Conservation (phyloP, 495 filamentous ascomycete genomes). For the Arthonia radiata region DNA sequence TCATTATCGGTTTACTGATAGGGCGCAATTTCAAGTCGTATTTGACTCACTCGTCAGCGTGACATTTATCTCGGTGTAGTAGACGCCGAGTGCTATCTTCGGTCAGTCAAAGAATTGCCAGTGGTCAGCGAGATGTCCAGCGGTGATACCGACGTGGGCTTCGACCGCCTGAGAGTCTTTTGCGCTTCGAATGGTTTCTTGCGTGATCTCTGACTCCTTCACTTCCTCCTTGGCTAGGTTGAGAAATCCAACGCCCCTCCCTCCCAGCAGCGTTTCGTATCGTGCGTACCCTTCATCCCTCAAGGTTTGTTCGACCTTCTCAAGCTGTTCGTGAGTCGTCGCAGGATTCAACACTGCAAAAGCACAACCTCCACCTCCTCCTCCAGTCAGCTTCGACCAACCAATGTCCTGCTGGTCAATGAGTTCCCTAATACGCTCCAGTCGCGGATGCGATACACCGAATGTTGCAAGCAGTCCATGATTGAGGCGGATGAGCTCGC, state of each 20-base stretch:
- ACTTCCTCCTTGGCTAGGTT: conserved; percentile 10
- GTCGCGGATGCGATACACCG: conserved; percentile 76
- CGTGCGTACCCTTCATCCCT: conserved; percentile 52
- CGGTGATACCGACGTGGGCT: no score
- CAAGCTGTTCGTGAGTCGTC: conserved; percentile 17
- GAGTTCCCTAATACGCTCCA: conserved; percentile 79
- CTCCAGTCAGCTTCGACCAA: conserved; percentile 92
- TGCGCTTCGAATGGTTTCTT: no score
- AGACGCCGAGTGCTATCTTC: no score
- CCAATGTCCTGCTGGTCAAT: conserved; percentile 77
- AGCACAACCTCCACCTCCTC: conserved; percentile 82
- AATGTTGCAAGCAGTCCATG: conserved; percentile 72
- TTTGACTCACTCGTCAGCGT: no score
- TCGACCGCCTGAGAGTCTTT: no score
- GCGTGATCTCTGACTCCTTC: no score
- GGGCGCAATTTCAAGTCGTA: no score
- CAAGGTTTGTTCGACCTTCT: conserved; percentile 38
- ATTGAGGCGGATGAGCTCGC: conserved; percentile 75
- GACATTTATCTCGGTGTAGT: no score
- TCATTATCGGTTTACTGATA: no score
- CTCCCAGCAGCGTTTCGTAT: conserved; percentile 71
- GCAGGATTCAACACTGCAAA: conserved; percentile 67
- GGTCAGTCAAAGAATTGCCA: no score
- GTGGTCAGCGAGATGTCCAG: no score
- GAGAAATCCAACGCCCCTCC: conserved; percentile 81